phyloP scores from a whole-genome alignment of 148 eudicot species.

The Persicaria maculosa region DNA sequence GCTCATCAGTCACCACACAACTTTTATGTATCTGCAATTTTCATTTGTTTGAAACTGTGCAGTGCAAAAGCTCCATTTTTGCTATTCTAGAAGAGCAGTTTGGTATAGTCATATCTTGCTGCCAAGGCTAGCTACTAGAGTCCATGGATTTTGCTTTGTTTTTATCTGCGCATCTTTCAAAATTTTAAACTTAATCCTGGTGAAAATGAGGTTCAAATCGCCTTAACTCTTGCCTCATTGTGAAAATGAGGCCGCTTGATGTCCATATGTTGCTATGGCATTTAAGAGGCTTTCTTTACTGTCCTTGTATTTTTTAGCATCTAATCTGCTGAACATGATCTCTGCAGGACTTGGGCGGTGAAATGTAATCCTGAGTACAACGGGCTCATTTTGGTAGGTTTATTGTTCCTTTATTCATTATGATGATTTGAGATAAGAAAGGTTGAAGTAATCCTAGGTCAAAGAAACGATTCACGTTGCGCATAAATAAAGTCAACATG shows the following conservation, averaged over 20 bases:
- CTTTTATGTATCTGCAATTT: background rate
- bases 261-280: background rate
- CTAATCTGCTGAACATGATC: conserved; percentile 13
- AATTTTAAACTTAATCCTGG: background rate
- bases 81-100: background rate
- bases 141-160: background rate
- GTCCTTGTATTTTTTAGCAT: conserved; percentile 4
- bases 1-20: too few relatives aligned
- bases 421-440: background rate
- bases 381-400: conserved; percentile 61
- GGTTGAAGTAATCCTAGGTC: background rate
- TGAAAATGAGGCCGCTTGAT: background rate
- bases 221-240: too few relatives aligned
- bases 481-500: background rate
- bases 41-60: background rate
- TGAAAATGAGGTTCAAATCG: background rate
- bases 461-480: background rate
- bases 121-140: background rate
- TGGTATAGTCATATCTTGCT: background rate
- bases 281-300: background rate
- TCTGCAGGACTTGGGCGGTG: conserved; percentile 88
- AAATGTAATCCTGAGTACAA: conserved; percentile 86
- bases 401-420: background rate
- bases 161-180: background rate
- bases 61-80: background rate